Base-by-base conservation (phyloP, 1,284 basidiomycete genomes). In the Moesziomyces antarcticus region DNA sequence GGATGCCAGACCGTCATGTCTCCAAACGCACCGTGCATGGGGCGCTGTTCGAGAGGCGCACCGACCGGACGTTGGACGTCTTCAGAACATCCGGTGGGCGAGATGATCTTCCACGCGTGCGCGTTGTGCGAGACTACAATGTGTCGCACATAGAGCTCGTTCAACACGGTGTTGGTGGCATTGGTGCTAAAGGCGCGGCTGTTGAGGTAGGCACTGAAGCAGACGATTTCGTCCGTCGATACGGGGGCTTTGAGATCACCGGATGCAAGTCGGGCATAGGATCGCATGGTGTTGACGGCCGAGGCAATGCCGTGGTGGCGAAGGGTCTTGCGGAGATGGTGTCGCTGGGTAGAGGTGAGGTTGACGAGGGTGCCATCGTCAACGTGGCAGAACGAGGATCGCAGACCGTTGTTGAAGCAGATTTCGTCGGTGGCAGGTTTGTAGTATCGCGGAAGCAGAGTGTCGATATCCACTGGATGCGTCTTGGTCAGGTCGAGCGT, bases 111-210 rank as follows among this genome's bases (percentile, higher is more conserved):
- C 55, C 52, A 66, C 1, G 27, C 8, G 40, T 46, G 40, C 44
- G 5, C 40, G 4, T 30, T 42, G 13, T 47, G 40, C 1, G 40
- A 47, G 20, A 40, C 49, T 7, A 44, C 40, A 3, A 62, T 59
- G 41, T 58, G 52, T n/a, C 47, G 35, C 11, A 62, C 62, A 33
- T 58, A 71, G 6, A 71, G 40, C 50, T 71, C 68, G 55, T 71
- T 71, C 5, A 71, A 20, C 5, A 66, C 55, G 7, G 54, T 60
- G 37, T 61, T 16, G 5, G 57, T 14, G 7, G 20, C 54, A 0
- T 7, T 30, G 30, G 30, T 9, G 0, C 21, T 35, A 4, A 18
- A 48, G 25, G 0, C 22, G 16, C 2, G 44, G 25, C 0, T 10
- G 11, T 11, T 8, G 2, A 69, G 33, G 43, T 44, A 69, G 16